A percentile compares a stretch with the other conserved stretches of the same genome.
Evolutionary conservation across 805 yeast genomes (phyloP).

Genomic region (Saturnispora kantuleensis): DNA sequence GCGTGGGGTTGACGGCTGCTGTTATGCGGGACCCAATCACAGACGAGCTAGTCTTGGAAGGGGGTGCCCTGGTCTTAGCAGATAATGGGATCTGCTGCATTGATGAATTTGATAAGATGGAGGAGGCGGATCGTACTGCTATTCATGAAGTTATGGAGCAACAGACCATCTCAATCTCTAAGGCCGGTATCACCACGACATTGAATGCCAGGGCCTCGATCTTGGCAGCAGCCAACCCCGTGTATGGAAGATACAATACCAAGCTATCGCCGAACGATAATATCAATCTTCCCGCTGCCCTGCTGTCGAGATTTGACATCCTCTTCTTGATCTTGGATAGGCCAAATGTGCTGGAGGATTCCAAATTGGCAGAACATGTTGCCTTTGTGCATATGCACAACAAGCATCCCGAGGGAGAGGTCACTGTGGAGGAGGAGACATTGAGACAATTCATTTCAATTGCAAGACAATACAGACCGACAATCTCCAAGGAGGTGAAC

Average conservation of each 20-base stretch:
- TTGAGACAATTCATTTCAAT: slow-evolving; percentile 81
- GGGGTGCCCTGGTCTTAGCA: slow-evolving; percentile 94
- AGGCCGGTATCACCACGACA: slow-evolving; percentile 96
- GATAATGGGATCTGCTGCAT: slow-evolving; percentile 98
- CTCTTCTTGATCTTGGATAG: slow-evolving; percentile 78
- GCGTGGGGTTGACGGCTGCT: slow-evolving; percentile 97
- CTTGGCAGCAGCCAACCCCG: slow-evolving; percentile 97
- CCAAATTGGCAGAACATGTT: slow-evolving; percentile 84
- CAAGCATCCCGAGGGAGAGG: slow-evolving; percentile 69
- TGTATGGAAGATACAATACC: slow-evolving; percentile 90
- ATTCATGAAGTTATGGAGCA: slow-evolving; percentile 99
- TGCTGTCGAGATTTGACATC: slow-evolving; percentile 88
- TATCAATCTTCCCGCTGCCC: slow-evolving; percentile 93
- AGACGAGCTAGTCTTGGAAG: slow-evolving; percentile 96
- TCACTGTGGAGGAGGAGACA: slow-evolving; percentile 67
- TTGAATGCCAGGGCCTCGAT: slow-evolving; percentile 92
- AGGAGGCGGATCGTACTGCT: slow-evolving; percentile 91
- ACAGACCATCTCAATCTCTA: slow-evolving; percentile 93
- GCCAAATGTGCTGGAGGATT: slow-evolving; percentile 73
- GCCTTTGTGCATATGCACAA: slow-evolving; percentile 93
- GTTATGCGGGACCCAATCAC: slow-evolving; percentile 99
- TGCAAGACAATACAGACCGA: slow-evolving; percentile 81
- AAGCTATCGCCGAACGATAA: slow-evolving; percentile 86
- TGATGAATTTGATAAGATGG: slow-evolving; percentile 99
- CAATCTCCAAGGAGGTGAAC: slow-evolving; percentile 72